These are phyloP conservation scores for Dissophora ornata DNA, from an alignment of 192 early-diverging fungal species.

Conservation along the genomic window DNA sequence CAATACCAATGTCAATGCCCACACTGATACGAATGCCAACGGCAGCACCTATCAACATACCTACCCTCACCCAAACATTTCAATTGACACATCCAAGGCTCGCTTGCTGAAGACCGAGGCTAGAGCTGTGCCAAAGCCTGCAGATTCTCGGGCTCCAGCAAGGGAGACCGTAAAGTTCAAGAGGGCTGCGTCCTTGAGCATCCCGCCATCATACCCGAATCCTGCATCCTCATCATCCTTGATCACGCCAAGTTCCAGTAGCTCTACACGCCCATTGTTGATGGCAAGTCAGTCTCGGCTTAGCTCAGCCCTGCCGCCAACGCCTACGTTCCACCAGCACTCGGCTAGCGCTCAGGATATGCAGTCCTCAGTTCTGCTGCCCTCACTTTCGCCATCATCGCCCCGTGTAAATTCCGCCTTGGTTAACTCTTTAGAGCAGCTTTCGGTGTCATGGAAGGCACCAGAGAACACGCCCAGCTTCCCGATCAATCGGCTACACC, in stretches of 20 bases:
- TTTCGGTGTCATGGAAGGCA: constrained; percentile 51
- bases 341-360: background rate
- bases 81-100: constrained; percentile 49
- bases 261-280: constrained; percentile 45
- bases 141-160: background rate
- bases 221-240: background rate
- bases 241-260: background rate
- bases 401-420: constrained; percentile 40
- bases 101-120: constrained; percentile 15
- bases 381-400: constrained; percentile 42
- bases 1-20: background rate
- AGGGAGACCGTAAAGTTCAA: constrained; percentile 1
- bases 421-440: constrained; percentile 46
- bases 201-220: background rate
- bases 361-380: constrained; percentile 24
- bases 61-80: constrained; percentile 39
- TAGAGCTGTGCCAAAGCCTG: background rate
- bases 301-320: constrained; percentile 36
- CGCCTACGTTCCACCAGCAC: constrained; percentile 22
- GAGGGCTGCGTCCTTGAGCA: constrained; percentile 4
- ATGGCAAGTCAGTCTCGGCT: constrained; percentile 41
- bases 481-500: constrained; percentile 49
- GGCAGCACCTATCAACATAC: background rate
- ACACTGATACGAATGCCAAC: constrained; percentile 3
- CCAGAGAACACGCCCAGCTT: constrained; percentile 48